Base-by-base conservation (phyloP, 1,139 yeast species). In the Pichia sp. region DNA sequence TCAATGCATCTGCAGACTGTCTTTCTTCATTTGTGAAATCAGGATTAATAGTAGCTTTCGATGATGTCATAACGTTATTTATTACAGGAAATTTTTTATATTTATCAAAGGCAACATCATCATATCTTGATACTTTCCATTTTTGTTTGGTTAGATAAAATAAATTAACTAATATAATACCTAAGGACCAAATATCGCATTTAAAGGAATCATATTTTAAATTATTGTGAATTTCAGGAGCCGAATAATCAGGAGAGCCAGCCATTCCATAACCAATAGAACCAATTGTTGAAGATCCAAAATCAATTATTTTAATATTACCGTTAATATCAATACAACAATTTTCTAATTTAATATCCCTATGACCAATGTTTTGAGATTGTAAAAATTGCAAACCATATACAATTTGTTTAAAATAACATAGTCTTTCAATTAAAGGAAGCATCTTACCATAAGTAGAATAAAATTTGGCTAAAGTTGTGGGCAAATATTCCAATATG, bases 271-370 rank as follows among this genome's bases (percentile, higher is more conserved):
- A 51, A 4, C 49, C 50, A 1, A 51, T 41, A 16, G 40, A 40
- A 3, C 57, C 55, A 6, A 32, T 31, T 43, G 45, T 49, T 16
- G 79, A 74, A 1, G 75, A 68, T 2, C 81, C 80, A 56, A 75
- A 76, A 60, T 76, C 82, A 45, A 76, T 72, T 45, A 76, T 55
- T 59, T 76, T 76, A 45, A 76, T 59, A n/a, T 70, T 62, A 0
- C 78, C 80, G n/a, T 61, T 46, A 3, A 47, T 45, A 48, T 60
- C 67, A 16, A 76, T 72, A 50, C 76, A 76, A 53, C 80, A 74
- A 54, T 76, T 76, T 51, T 74, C 80, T 35, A 76, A 60, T 54
- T 76, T 76, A 47, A 76, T 63, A 56, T 76, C 82, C 40, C 81
- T 63, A 58, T 76, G 82, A 6, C 78, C 76, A 40, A 76, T 63